Base-by-base conservation (phyloP, 2,329 filamentous ascomycete species). In the Pseudovirgaria hyperparasitica region DNA sequence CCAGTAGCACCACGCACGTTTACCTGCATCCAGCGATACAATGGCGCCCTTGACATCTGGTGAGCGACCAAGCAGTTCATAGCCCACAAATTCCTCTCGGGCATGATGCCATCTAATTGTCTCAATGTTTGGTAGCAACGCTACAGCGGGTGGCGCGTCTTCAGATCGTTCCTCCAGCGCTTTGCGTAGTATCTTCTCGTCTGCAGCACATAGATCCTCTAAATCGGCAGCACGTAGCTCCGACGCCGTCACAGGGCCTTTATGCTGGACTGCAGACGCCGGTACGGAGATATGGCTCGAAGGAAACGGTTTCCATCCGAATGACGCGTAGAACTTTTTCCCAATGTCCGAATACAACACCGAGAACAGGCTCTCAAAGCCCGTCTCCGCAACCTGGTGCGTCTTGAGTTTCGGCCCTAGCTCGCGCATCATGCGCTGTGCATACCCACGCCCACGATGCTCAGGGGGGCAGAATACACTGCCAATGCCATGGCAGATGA, bases 341-440 rank as follows among this genome's bases (percentile, higher is more conserved):
- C 86, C 82, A 37, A 92, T 85, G 43, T 92, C 82, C 6, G 84
- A 92, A 54, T 76, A 93, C 6, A 94, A 63, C 6, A 92, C 69
- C 1, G 81, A 86, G 52, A 87, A 90, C 9, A 71, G 53, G 36
- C 49, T 63, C 46, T 46, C 9, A 44, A 16, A 42, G 44, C 23
- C 36, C 4, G 55, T 50, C 27, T 53, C 48, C 22, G 58, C 58
- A 31, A 57, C 54, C 38, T 72, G 65, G 55, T 67, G 67, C 3
- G 55, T 64, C 35, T 62, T 58, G 22, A 75, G 43, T 28, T 54
- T 58, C 26, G 58, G 54, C 4, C 67, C 72, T 19, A 90, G 48
- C 39, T 86, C 73, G 22, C 53, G 55, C 57, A 94, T 73, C 82
- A 94, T 82, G 30, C 76, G 66, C 31, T 70, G 69, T 1, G 82